Evolutionary conservation across 495 filamentous ascomycete species (phyloP).

Genomic region (Daldinia loculata): DNA sequence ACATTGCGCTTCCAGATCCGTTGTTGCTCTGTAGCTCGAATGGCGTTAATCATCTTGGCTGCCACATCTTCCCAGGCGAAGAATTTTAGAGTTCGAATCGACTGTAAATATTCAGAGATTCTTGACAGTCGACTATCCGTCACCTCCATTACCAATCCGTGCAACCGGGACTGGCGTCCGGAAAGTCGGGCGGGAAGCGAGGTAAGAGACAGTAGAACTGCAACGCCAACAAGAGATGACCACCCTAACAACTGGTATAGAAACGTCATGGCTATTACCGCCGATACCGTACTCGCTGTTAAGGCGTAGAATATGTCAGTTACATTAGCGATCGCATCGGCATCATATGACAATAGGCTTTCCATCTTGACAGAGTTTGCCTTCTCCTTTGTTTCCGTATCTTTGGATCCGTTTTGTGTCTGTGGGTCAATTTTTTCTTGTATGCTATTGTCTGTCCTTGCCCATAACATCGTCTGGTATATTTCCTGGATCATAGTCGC

Average conservation of each 20-base stretch:
- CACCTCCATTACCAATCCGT: constrained; percentile 3
- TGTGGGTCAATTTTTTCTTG: not conserved
- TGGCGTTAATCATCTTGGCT: not conserved
- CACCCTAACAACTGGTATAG: not conserved
- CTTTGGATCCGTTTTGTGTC: no score
- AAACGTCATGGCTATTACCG: not conserved
- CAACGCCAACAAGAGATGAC: not conserved
- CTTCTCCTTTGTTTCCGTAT: not conserved
- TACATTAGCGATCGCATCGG: not conserved
- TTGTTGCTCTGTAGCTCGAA: not conserved
- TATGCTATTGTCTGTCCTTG: not conserved
- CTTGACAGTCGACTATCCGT: constrained; percentile 2
- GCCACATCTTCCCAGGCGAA: constrained; percentile 9
- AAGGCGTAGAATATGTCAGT: not conserved
- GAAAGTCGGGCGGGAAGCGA: not conserved
- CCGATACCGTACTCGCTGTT: not conserved
- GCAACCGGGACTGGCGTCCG: not conserved
- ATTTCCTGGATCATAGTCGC: constrained; percentile 3
- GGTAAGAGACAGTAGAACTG: not conserved
- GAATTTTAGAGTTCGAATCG: constrained; percentile 6
- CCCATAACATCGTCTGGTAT: constrained; percentile 4
- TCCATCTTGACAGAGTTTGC: not conserved
- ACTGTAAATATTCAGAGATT: constrained; percentile 3
- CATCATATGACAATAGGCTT: constrained; percentile 6
- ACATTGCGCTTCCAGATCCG: constrained; percentile 6